These are phyloP conservation scores for Globisporangium nagaii DNA, from an alignment of 352 stramenopile genomes.

Conservation along the genomic window DNA sequence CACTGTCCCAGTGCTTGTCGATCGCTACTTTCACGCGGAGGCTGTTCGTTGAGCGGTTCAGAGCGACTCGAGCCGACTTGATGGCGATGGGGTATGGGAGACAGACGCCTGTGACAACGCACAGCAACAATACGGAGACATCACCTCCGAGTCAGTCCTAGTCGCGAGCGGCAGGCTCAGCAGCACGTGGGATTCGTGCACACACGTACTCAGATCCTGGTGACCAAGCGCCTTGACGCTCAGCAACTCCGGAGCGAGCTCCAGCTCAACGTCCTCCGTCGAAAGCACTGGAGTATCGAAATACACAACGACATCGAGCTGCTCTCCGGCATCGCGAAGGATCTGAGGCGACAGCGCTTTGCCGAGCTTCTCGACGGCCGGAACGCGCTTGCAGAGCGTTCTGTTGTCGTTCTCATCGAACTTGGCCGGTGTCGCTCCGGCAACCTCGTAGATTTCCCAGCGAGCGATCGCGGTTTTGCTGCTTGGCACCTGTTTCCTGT, in stretches of 20 bases:
- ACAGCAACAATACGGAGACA: background rate
- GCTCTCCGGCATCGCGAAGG: conserved; percentile 24
- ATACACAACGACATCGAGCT: conserved; percentile 28
- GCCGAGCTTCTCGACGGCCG: conserved; percentile 26
- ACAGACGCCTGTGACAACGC: conserved; percentile 35
- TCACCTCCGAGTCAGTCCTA: background rate
- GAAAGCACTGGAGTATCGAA: conserved; percentile 32
- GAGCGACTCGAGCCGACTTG: conserved; percentile 23
- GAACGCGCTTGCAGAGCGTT: conserved; percentile 23
- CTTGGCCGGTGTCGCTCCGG: background rate
- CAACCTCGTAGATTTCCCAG: conserved; percentile 40
- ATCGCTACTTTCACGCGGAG: conserved; percentile 34
- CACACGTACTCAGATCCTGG: conserved; percentile 39
- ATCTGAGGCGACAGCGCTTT: conserved; percentile 38
- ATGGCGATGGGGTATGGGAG: conserved; percentile 59
- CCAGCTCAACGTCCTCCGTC: conserved; percentile 32
- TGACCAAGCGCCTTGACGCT: conserved; percentile 39
- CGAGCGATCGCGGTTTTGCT: conserved; percentile 27
- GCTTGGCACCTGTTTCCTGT: no score
- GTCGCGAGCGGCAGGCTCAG: background rate
- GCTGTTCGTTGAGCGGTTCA: conserved; percentile 26
- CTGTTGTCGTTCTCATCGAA: background rate
- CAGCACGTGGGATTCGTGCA: background rate
- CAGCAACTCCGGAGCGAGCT: conserved; percentile 45
- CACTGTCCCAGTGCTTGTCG: conserved; percentile 47